Percentiles rank a stretch among this genome's conserved stretches.
Evolutionary conservation across 2,329 filamentous ascomycete species (phyloP).

Genomic region (Scolecobasidium constrictum): DNA sequence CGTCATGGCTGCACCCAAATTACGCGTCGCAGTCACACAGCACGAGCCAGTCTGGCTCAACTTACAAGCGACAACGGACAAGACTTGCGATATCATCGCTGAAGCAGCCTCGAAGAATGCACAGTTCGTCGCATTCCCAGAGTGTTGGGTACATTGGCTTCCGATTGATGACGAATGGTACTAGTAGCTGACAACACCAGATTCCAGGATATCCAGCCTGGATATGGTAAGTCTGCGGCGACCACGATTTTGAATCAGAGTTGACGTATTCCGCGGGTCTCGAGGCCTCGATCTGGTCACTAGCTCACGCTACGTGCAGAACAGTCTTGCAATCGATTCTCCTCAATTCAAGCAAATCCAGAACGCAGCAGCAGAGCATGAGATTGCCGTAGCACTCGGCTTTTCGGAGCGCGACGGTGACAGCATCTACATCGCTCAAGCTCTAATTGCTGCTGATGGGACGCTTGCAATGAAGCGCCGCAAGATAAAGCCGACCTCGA

Average conservation of each 20-base stretch:
- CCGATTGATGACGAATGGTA: too few species aligned
- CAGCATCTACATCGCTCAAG: constrained; percentile 30
- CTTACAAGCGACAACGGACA: constrained; percentile 41
- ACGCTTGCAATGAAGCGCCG: constrained; percentile 25
- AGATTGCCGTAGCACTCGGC: constrained; percentile 27
- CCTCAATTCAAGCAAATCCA: constrained; percentile 33
- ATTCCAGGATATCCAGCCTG: too few species aligned
- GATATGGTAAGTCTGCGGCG: too few species aligned
- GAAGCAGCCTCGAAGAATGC: constrained; percentile 44
- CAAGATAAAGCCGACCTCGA: constrained; percentile 33
- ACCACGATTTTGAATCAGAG: too few species aligned
- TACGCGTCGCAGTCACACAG: constrained; percentile 40
- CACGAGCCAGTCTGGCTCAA: constrained; percentile 52
- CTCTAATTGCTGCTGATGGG: constrained; percentile 23
- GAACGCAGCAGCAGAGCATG: constrained; percentile 20
- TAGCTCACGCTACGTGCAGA: constrained; percentile 31
- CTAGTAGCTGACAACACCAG: too few species aligned
- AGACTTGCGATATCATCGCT: constrained; percentile 46
- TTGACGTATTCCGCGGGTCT: too few species aligned
- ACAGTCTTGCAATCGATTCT: constrained; percentile 29
- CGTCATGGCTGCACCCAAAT: too few species aligned
- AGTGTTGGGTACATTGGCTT: constrained; percentile 19
- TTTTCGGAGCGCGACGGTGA: constrained; percentile 29
- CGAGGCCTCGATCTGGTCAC: constrained; percentile 30
- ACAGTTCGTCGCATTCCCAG: constrained; percentile 25